Conservation (phyloP, 164 flowering plant genomes). For the Brasenia schreberi region DNA sequence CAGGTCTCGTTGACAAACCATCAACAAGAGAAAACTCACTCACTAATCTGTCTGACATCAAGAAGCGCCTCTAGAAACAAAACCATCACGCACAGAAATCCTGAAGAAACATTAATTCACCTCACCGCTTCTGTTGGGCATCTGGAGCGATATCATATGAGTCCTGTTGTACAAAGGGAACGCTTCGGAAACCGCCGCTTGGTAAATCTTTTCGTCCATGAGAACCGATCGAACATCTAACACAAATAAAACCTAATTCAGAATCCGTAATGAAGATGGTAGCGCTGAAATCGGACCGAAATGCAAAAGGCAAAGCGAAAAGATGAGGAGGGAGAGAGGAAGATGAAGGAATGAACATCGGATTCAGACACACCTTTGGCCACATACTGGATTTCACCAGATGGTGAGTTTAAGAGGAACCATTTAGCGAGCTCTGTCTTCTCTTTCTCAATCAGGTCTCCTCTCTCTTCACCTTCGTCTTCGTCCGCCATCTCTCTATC, state of each 20-base stretch:
- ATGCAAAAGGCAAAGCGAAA: too few relatives aligned
- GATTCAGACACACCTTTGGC: constrained; percentile 54
- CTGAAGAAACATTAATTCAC: constrained; percentile 24
- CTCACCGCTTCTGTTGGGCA: constrained; percentile 72
- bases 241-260: not conserved
- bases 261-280: not conserved
- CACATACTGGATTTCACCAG: constrained; percentile 92
- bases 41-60: not conserved
- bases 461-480: constrained; percentile 15
- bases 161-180: constrained; percentile 78
- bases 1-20: too few relatives aligned
- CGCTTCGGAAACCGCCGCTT: constrained; percentile 64
- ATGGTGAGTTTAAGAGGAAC: constrained; percentile 89
- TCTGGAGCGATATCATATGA: constrained; percentile 63
- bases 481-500: constrained; percentile 22
- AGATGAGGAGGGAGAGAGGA: not conserved
- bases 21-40: too few relatives aligned
- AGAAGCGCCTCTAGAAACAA: not conserved
- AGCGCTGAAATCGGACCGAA: not conserved
- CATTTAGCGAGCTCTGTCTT: constrained; percentile 83
- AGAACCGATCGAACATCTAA: constrained; percentile 56
- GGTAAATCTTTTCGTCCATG: constrained; percentile 50
- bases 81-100: not conserved
- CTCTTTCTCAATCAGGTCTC: constrained; percentile 29
- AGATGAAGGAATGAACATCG: not conserved